Evolutionary conservation across 495 filamentous ascomycete species (phyloP), one percentile per base, ranked within the genome.

Genomic region (Neurospora sp.): DNA sequence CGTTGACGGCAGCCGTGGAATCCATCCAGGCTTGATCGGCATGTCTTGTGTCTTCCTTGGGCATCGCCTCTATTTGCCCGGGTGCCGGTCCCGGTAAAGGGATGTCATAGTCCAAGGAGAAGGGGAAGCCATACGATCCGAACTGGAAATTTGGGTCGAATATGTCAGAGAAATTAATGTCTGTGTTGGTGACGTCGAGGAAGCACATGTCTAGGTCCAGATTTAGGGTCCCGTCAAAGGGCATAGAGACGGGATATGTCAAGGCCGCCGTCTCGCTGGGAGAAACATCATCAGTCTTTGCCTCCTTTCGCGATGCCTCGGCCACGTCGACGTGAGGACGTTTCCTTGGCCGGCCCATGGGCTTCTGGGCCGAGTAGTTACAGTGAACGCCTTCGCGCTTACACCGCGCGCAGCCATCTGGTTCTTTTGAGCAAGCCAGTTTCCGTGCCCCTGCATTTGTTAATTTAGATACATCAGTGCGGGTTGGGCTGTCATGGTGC

Each of bases 291-390:
- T 70, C n/a, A 41, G 16, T 39, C 39, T 70, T 73, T 68, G 68
- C 22, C 46, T 69, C 41, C 59, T 70, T 70, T 53, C 38, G n/a
- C 14, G 42, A 42, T 71, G 70, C 38, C 69, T 71, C 44, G 61
- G 46, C 73, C 5, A 77, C 69, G 40, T 86, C 82, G 37, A 82
- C 77, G 70, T 82, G 83, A 27, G 82, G 82, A 53, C 86, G 82
- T 76, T 91, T 91, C 69, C 87, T 75, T 22, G 88, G 89, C 73
- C 89, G 78, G 20, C 89, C 88, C 88, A 91, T 91, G 27, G 82
- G 85, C 77, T 91, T 90, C 77, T 88, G 87, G 22, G 82, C 77
- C 6, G 88, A 90, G 77, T 89, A 91, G 75, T 85, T 80, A 78
- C 89, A 91, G 42, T 76, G 59, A 69, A 88, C 82, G 72, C 83